Evolutionary conservation across 2,329 filamentous ascomycete genomes (phyloP), one percentile per base, ranked within the genome.

Genomic region (Raffaelea ambrosiae): DNA sequence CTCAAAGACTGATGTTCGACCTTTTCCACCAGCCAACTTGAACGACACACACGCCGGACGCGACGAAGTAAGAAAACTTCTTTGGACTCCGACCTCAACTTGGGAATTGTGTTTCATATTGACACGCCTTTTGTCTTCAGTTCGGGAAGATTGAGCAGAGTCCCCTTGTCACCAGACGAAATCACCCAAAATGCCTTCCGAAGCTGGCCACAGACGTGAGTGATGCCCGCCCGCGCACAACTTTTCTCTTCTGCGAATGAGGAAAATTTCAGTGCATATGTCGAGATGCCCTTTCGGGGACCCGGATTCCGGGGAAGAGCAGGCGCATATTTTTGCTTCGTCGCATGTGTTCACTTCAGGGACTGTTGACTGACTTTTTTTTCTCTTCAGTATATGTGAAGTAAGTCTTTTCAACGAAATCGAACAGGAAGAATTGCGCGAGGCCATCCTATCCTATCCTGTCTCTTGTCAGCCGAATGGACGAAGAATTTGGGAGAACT

Each of bases 181-280:
- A 51, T 44, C 49, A 47, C 43, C 44, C 83, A 89, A 80, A 72
- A 93, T 93, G 86, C 81, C 84, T 85, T 84, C 86, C 68, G 85
- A 88, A 81, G 77, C 84, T 69, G 86, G 86, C 74, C 85, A 90
- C 83, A 82, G 86, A 85, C 77, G 86, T 91, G 75, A 86, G 86
- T 86, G 36, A 38, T 31, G 16, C 19, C 8, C 11, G 14, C 19
- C 20, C 13, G 43, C 33, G 33, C 9, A 22, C 8, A 16, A 39
- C 10, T 21, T 9, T 23, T 29, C 26, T n/a, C 16, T n/a, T 7
- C 7, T 7, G 26, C 7, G 26, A 29, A 7, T 7, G 26, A 29
- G 26, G 26, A 29, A 29, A 29, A 29, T 7, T 7, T 7, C 13
- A 13, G 13, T 29, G 26, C 7, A n/a, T n/a, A n/a, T n/a, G n/a